Base-by-base conservation (phyloP, 805 yeast species). In the Candida wancherniae region DNA sequence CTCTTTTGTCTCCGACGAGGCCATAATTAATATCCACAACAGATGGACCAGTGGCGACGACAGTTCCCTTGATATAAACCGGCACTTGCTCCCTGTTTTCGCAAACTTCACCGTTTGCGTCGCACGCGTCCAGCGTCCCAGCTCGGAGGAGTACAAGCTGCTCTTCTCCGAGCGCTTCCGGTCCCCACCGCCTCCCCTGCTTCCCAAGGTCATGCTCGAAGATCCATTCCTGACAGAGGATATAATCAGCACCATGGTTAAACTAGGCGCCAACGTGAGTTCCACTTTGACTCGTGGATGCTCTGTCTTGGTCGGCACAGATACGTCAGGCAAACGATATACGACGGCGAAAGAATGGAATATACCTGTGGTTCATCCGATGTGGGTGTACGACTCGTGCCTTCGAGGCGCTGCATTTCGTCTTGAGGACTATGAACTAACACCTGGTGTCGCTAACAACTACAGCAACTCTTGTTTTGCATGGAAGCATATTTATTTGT, bases 11-110 rank as follows among this genome's bases (percentile, higher is more conserved):
- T 50, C 56, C 9, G 69, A 77, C 0, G 63, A 66, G 3, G 55
- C 70, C 6, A 57, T 84, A 5, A 45, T 55, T 14, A 52, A 50
- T 13, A 41, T 77, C 8, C 67, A 77, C 43, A 57, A 60, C 10
- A 53, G 54, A 5, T 82, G 86, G 87, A 45, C 65, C 9, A 45
- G 57, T 14, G 83, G 80, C 19, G 67, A 63, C 14, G 71, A 66
- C 27, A 37, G 59, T 8, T 52, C 53, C 9, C 30, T 59, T 10
- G 47, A 45, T 16, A 31, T 57, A 13, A 39, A 44, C 29, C 36
- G 40, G 15, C 57, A 55, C 31, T 18, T 41, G 19, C 41, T 75
- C 38, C 67, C 68, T 0, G 56, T 71, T 0, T 77, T 77, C 41
- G 58, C 64, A 18, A 62, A 63, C n/a, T 47, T 67, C 29, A 49